Evolutionary conservation across 352 stramenopile genomes (phyloP), one percentile per base, ranked within the genome.

Genomic region (Globisporangium sylvaticum): DNA sequence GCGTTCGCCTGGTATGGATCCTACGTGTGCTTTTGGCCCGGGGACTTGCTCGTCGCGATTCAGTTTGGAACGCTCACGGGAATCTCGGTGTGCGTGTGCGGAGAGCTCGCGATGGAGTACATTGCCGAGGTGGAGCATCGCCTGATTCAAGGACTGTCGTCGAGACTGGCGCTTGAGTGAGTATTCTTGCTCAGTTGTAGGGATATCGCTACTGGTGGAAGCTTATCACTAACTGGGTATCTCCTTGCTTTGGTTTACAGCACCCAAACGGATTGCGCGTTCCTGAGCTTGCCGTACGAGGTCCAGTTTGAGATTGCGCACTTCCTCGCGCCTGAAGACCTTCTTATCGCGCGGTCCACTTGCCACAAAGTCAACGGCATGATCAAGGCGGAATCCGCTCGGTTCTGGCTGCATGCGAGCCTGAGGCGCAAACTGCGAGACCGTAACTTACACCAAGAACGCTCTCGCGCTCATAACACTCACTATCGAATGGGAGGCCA

Each of bases 331-430:
- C 76, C 88, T 8, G 88, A 96, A 74, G 88, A 96, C 60, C 71
- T 96, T 9, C 58, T 96, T 42, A 78, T 92, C 6, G 79, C 79
- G 2, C 81, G 88, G 29, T 77, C 81, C 15, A 92, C 84, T 3
- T 94, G 87, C 62, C 83, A 91, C 70, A 90, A 87, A 59, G 74
- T 96, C 12, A 94, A 96, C 68, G 85, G 81, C 61, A 80, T 96
- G 76, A 76, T 96, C 44, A 87, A 84, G 62, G 88, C 88, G 5
- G 88, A 96, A 58, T 93, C 88, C 15, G 81, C 84, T 53, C 80
- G 88, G 5, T 96, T 92, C 73, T 96, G 88, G 88, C 68, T 93
- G 52, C 87, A 94, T 52, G 76, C 86, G 63, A 92, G 84, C 56
- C 76, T 96, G 64, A 79, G 83, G 61, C 84, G 85, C 55, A 91